These are phyloP conservation scores for Kwoniella shivajii DNA, from an alignment of 1,284 basidiomycete species.

Conservation along the genomic window DNA sequence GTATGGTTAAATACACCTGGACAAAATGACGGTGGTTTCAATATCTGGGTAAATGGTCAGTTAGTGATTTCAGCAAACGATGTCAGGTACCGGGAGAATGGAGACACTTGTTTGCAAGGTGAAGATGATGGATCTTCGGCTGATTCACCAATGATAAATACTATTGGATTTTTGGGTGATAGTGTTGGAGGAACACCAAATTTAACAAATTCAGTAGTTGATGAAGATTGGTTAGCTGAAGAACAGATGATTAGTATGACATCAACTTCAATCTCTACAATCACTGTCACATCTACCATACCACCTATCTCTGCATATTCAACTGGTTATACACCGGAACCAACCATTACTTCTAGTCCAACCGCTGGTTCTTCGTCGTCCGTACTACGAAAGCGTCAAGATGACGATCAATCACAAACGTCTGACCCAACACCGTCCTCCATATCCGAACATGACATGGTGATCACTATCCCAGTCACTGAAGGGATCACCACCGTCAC, in stretches of 20 bases:
- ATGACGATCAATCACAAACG: not conserved
- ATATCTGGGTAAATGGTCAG: slow-evolving; percentile 31
- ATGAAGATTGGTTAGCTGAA: slow-evolving; percentile 17
- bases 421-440: not conserved
- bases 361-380: not conserved
- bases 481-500: slow-evolving; percentile 5
- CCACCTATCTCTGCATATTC: not conserved
- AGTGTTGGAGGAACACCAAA: not conserved
- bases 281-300: slow-evolving; percentile 11
- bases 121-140: not conserved
- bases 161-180: slow-evolving; percentile 5
- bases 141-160: not conserved
- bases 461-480: slow-evolving; percentile 9
- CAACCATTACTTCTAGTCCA: not conserved
- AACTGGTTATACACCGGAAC: not conserved
- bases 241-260: slow-evolving; percentile 3
- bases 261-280: slow-evolving; percentile 1
- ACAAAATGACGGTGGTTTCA: slow-evolving; percentile 31
- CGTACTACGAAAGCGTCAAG: not conserved
- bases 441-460: not conserved
- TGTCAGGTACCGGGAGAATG: slow-evolving; percentile 26
- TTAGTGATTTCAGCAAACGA: slow-evolving; percentile 18
- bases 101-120: slow-evolving; percentile 16
- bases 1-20: slow-evolving; percentile 32
- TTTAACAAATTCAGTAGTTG: not conserved